Evolutionary conservation across 441 rosid species (phyloP).

Genomic region (Macaranga tanarius): DNA sequence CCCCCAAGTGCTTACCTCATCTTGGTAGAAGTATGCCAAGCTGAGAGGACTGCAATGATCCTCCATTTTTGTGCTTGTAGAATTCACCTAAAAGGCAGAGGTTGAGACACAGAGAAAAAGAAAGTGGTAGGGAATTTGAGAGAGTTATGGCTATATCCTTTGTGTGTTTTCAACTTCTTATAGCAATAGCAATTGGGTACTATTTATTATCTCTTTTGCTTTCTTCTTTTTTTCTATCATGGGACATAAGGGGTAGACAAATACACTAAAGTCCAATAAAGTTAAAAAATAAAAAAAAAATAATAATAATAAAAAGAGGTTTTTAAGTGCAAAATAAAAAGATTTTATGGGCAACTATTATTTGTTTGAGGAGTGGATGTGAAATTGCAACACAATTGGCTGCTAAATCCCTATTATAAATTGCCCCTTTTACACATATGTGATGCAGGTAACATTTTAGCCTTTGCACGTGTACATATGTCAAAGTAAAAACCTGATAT

Average conservation of each 20-base stretch:
- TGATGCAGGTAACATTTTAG: conserved; percentile 8
- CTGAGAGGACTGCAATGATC: conserved; percentile 45
- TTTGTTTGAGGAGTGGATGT: conserved; percentile 19
- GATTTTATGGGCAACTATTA: conserved; percentile 15
- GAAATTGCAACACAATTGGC: conserved; percentile 31
- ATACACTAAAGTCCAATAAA: conserved; percentile 33
- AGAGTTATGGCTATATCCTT: neutral
- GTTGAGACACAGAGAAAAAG: neutral
- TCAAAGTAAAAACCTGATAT: neutral
- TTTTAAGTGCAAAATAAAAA: conserved; percentile 7
- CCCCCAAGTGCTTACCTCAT: conserved; percentile 37
- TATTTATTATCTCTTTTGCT: neutral
- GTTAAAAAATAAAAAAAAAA: too few relatives aligned
- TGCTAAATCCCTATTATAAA: neutral
- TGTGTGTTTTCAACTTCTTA: conserved; percentile 29
- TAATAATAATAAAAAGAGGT: conserved; percentile 17
- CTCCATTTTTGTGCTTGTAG: conserved; percentile 38
- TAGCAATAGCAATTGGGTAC: conserved; percentile 23
- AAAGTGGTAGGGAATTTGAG: neutral
- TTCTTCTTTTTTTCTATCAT: conserved; percentile 9
- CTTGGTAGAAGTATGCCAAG: conserved; percentile 39
- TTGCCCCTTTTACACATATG: neutral
- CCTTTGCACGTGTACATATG: conserved; percentile 21
- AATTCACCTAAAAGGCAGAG: neutral
- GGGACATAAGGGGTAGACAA: conserved; percentile 36